Evolutionary conservation across 192 early-diverging fungal species (phyloP), one percentile per base, ranked within the genome.

Genomic region (Coemansia guatemalensis): DNA sequence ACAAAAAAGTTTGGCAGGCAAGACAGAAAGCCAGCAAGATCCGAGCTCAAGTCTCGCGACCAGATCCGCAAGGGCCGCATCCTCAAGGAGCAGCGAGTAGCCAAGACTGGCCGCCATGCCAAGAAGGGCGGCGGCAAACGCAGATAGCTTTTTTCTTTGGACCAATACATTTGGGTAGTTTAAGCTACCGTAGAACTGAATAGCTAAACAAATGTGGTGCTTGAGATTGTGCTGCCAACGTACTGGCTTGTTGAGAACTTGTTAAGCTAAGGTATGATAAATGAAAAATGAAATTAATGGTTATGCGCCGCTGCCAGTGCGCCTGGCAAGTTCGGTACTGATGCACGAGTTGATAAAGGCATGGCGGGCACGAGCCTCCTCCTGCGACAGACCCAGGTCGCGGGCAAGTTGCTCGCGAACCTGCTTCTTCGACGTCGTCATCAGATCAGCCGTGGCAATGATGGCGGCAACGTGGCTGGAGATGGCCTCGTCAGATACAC

Each of bases 391-490:
- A 21, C 60, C 59, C 49, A 78, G 56, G 21, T 73, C 67, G 48
- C 70, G 62, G 11, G 71, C 71, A 14, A 73, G 50, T 52, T 78
- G 86, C 54, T 94, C 91, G 48, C 96, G 91, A 18, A 98, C 93
- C 83, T 89, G 89, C 72, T 97, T 97, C 87, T 99, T 97, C 25
- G 96, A 96, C 48, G 96, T 89, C 11, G 88, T 91, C 95, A 95
- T 96, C 58, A 99, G 79, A 69, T 99, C 90, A 18, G 91, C 93
- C 0, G 88, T 89, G 4, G 87, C 73, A n/a, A 99, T 83, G 48
- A 96, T 91, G 69, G 87, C 85, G 60, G 84, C 82, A 24, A 92
- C 84, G 70, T 90, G 86, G 48, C 62, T 68, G 5, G 86, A 65
- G 50, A 92, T 83, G 44, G 89, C 85, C 35, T 90, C 89, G 64